These are phyloP conservation scores for Aciculosporium take DNA, from an alignment of 2,329 filamentous ascomycete genomes.

Conservation along the genomic window DNA sequence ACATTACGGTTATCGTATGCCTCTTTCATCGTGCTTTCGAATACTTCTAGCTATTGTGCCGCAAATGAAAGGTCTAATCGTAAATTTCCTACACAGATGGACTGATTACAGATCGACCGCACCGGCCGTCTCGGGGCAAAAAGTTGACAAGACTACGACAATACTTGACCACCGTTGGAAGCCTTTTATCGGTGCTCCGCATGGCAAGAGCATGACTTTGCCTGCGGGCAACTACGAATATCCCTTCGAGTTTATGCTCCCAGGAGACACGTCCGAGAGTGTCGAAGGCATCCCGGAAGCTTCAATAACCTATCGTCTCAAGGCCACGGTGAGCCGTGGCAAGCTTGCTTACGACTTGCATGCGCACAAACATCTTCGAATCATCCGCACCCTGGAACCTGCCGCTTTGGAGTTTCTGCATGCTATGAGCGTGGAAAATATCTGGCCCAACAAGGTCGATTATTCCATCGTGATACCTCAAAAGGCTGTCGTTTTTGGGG, in stretches of 20 bases:
- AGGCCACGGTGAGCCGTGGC: constrained; percentile 74
- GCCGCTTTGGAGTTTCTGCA: constrained; percentile 67
- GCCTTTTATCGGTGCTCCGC: constrained; percentile 41
- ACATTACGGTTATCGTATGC: constrained; percentile 50
- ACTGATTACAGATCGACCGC: constrained; percentile 37
- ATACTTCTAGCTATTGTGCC: not conserved
- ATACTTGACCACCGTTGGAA: constrained; percentile 58
- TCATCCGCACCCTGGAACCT: constrained; percentile 64
- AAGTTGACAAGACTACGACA: constrained; percentile 40
- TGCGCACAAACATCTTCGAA: constrained; percentile 61
- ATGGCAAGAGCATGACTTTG: constrained; percentile 44
- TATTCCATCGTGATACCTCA: constrained; percentile 89
- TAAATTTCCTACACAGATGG: constrained; percentile 25
- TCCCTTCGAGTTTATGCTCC: constrained; percentile 62
- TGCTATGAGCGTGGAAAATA: constrained; percentile 90
- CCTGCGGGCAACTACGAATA: constrained; percentile 71
- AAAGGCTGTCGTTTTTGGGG: constrained; percentile 89
- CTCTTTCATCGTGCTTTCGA: not conserved
- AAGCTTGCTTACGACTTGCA: constrained; percentile 81
- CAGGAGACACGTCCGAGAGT: constrained; percentile 65
- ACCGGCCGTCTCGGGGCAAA: constrained; percentile 44
- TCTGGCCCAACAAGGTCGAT: constrained; percentile 95
- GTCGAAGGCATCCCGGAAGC: constrained; percentile 79
- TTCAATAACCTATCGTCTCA: constrained; percentile 79
- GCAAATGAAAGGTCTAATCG: constrained; percentile 6